Evolutionary conservation across 495 filamentous ascomycete genomes (phyloP).

Genomic region (Podospora conica): DNA sequence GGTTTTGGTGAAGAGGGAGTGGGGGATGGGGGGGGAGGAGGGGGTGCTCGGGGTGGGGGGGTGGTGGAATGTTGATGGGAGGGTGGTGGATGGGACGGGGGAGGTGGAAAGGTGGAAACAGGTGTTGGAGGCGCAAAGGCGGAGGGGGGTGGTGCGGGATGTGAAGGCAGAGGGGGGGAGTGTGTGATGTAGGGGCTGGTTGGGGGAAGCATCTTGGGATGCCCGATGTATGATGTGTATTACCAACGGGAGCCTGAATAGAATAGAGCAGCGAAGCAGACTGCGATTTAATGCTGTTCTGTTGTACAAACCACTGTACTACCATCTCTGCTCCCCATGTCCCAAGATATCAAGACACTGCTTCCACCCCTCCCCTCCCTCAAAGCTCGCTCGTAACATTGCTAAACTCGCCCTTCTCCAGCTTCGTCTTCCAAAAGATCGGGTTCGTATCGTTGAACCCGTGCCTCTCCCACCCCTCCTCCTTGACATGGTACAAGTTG

Average conservation of each 20-base stretch:
- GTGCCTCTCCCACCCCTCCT: constrained; percentile 96
- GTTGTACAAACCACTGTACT: constrained; percentile 25
- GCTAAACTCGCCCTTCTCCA: constrained; percentile 95
- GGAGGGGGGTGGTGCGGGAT: neutral
- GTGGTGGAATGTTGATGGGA: constrained; percentile 20
- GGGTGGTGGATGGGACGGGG: neutral
- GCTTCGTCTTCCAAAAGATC: constrained; percentile 98
- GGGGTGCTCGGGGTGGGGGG: constrained; percentile 43
- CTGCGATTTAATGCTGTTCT: constrained; percentile 13
- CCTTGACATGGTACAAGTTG: constrained; percentile 98
- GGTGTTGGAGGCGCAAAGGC: too few relatives aligned
- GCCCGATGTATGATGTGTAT: neutral
- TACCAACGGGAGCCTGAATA: neutral
- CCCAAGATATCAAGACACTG: constrained; percentile 15
- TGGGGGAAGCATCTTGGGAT: neutral
- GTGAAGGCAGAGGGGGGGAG: neutral
- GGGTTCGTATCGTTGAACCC: constrained; percentile 93
- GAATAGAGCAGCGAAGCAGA: constrained; percentile 4
- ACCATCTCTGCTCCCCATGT: constrained; percentile 1
- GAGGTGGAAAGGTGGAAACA: neutral
- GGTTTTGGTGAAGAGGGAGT: constrained; percentile 59
- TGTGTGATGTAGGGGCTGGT: neutral
- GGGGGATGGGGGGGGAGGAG: constrained; percentile 54
- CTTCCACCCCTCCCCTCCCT: constrained; percentile 22
- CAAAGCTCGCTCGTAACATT: constrained; percentile 82